Evolutionary conservation across 169 alveolate genomes (phyloP).

Genomic region (Cryptosporidium sp.): DNA sequence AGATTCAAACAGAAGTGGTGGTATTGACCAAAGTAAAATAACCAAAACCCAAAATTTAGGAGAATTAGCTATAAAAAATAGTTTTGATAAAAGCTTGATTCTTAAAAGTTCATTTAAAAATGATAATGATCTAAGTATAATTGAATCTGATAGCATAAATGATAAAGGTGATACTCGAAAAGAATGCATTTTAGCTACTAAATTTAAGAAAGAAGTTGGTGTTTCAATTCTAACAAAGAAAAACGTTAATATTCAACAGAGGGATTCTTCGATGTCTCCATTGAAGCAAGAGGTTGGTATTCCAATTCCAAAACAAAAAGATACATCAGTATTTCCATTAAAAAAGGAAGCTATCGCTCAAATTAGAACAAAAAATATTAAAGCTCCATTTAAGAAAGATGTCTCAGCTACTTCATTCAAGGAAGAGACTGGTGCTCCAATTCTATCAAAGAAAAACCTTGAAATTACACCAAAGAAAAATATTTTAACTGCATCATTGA

Average conservation of each 20-base stretch:
- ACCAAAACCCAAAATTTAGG: background rate
- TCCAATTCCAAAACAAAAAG: background rate
- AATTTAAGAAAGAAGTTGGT: background rate
- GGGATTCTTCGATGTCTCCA: background rate
- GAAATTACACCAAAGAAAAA: background rate
- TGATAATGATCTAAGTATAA: background rate
- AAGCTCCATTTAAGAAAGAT: background rate
- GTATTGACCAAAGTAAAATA: too few species aligned
- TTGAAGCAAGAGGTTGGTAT: background rate
- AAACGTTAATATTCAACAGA: too few species aligned
- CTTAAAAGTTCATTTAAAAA: background rate
- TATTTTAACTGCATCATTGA: background rate
- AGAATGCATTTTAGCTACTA: background rate
- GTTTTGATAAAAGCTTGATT: too few species aligned
- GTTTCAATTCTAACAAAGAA: background rate
- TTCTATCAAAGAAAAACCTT: background rate
- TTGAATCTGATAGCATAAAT: background rate
- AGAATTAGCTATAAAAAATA: background rate
- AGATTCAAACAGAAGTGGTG: too few species aligned
- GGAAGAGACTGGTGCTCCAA: background rate
- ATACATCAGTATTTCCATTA: background rate
- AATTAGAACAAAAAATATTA: background rate
- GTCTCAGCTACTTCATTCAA: background rate
- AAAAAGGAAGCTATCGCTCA: background rate
- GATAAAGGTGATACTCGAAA: background rate